A percentile compares a stretch with the other conserved stretches of the same genome.
Evolutionary conservation across 768 basidiomycete species (phyloP).

Genomic region (Arthromyces matolae): DNA sequence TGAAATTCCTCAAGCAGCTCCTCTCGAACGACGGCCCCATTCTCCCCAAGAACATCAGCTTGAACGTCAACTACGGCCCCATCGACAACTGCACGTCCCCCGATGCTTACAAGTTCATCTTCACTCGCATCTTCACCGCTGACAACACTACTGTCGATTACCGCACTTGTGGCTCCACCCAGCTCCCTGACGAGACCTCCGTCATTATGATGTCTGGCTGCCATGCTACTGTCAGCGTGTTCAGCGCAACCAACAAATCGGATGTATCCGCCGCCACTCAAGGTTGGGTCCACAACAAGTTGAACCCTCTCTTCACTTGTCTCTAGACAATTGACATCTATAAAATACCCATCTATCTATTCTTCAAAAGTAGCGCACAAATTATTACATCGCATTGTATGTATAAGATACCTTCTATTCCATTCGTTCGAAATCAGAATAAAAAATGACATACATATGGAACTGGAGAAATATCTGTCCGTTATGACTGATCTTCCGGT

Average conservation of each 20-base stretch:
- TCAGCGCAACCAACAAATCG: slow-evolving; percentile 38
- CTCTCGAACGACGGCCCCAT: slow-evolving; percentile 27
- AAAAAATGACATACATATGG: too few species aligned
- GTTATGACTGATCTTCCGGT: too few species aligned
- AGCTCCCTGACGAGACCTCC: slow-evolving; percentile 40
- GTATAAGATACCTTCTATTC: too few species aligned
- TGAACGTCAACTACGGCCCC: slow-evolving; percentile 52
- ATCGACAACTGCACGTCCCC: slow-evolving; percentile 35
- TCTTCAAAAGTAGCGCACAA: too few species aligned
- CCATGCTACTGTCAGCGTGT: slow-evolving; percentile 44
- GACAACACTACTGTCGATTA: slow-evolving; percentile 35
- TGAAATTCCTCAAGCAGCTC: slow-evolving; percentile 35
- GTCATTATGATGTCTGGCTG: slow-evolving; percentile 36
- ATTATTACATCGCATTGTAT: too few species aligned
- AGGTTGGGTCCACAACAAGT: slow-evolving; percentile 31
- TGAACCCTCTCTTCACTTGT: slow-evolving; percentile 31
- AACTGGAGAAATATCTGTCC: too few species aligned
- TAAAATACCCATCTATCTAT: too few species aligned
- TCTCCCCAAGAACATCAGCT: slow-evolving; percentile 36
- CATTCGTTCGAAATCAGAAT: too few species aligned
- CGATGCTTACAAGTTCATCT: slow-evolving; percentile 38
- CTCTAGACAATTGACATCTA: not conserved
- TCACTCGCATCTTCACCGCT: slow-evolving; percentile 36
- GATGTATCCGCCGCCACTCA: slow-evolving; percentile 44
- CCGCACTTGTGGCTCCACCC: slow-evolving; percentile 38